Base-by-base conservation (phyloP, 1,139 yeast genomes). In the Geotrichum candidum region DNA sequence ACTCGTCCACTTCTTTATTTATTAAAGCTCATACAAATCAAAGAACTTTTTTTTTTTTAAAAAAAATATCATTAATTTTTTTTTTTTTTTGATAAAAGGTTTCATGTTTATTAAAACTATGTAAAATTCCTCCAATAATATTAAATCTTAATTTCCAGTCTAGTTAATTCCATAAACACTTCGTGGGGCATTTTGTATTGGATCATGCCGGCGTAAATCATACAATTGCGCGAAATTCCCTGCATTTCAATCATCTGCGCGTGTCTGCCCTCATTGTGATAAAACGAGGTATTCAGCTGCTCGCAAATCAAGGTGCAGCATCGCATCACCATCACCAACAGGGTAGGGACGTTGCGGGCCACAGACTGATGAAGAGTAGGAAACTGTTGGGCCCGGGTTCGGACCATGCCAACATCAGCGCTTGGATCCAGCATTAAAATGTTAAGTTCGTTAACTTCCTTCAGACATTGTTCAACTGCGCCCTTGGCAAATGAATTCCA, bases 131-230 rank as follows among this genome's bases (percentile, higher is more conserved):
- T 29, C 35, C 35, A 51, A 15, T 25, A 27, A 9, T 15, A n/a
- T 23, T 54, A 54, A 35, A 54, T 41, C 45, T 54, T 54, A 33
- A 54, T 55, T 15, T 55, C 58, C 9, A 55, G 38, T 27, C 41
- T 23, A 9, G 58, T 48, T 10, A 55, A 15, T 18, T 55, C 58
- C 27, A 22, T 48, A 31, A 46, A 55, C 45, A 55, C 58, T 50
- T 92, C 97, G 65, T 96, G 82, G 4, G 98, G 96, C 96, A 94
- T 90, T 72, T 89, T 86, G 75, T 90, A 92, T 75, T 91, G 97
- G 51, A 94, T 88, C 87, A 94, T 88, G 61, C 98, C 98, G 13
- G 98, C 96, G 73, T 88, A 95, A 2, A 92, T 84, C 90, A 92
- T 90, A 74, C 96, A 88, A 73, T 90, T 90, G 72, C 85, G 87